These are phyloP conservation scores for Telopea speciosissima DNA, from an alignment of 177 flowering plant genomes.

Conservation along the genomic window DNA sequence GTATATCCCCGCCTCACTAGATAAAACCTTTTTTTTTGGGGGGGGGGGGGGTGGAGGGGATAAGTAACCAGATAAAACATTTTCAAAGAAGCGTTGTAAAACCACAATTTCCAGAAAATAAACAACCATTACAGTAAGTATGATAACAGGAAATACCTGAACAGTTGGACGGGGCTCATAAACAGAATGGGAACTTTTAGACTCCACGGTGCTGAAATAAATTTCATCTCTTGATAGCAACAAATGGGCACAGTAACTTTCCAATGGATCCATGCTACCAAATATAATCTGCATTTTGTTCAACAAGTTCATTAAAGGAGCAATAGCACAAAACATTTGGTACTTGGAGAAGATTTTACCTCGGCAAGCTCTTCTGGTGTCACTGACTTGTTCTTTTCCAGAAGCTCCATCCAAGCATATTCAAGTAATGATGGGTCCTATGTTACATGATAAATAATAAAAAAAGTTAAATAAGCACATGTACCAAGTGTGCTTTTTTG, in stretches of 20 bases:
- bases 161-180: slow-evolving; percentile 70
- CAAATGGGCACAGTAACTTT: slow-evolving; percentile 86
- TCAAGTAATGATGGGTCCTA: slow-evolving; percentile 81
- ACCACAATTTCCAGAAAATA: not conserved
- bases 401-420: slow-evolving; percentile 89
- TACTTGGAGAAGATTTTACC: slow-evolving; percentile 36
- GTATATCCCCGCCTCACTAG: not conserved
- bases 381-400: slow-evolving; percentile 65
- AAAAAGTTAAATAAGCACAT: not conserved
- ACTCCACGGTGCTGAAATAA: slow-evolving; percentile 62
- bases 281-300: slow-evolving; percentile 65
- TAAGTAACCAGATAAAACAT: too few species aligned
- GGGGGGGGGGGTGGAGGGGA: too few species aligned
- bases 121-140: not conserved
- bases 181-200: slow-evolving; percentile 52
- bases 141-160: slow-evolving; percentile 42
- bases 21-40: not conserved
- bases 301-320: slow-evolving; percentile 13
- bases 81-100: not conserved
- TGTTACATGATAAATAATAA: not conserved
- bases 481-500: not conserved
- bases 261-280: slow-evolving; percentile 73
- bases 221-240: slow-evolving; percentile 83
- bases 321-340: not conserved
- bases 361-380: slow-evolving; percentile 77